Conservation (phyloP, 169 alveolate species). For the Plasmodium fragile region DNA sequence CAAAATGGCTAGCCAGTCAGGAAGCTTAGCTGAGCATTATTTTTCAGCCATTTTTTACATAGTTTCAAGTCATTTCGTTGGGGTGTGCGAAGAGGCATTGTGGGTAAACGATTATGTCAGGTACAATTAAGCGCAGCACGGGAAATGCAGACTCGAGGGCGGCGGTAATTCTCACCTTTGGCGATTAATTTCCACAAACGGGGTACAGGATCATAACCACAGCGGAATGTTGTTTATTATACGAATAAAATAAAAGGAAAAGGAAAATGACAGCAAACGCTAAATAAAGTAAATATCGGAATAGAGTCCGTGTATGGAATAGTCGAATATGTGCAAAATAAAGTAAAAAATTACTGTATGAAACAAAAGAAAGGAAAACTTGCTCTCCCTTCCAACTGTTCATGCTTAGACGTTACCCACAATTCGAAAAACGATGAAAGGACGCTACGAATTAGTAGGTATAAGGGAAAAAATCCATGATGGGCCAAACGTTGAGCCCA, state of each 20-base stretch:
- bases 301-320: background rate
- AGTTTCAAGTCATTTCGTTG: background rate
- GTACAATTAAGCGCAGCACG: background rate
- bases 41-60: background rate
- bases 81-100: background rate
- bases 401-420: conserved; percentile 6
- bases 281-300: background rate
- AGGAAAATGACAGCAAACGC: background rate
- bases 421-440: conserved; percentile 11
- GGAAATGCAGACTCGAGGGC: background rate
- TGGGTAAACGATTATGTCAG: background rate
- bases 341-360: background rate
- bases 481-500: background rate
- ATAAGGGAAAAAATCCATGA: background rate
- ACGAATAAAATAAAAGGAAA: background rate
- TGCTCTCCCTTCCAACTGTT: background rate
- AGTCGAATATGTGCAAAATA: background rate
- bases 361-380: background rate
- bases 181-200: background rate
- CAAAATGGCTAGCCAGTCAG: background rate
- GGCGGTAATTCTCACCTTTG: background rate
- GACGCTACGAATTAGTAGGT: background rate
- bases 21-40: background rate
- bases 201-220: background rate
- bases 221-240: background rate